These are phyloP conservation scores for Malassezia furfur DNA, from an alignment of 1,284 basidiomycete genomes.

Conservation along the genomic window DNA sequence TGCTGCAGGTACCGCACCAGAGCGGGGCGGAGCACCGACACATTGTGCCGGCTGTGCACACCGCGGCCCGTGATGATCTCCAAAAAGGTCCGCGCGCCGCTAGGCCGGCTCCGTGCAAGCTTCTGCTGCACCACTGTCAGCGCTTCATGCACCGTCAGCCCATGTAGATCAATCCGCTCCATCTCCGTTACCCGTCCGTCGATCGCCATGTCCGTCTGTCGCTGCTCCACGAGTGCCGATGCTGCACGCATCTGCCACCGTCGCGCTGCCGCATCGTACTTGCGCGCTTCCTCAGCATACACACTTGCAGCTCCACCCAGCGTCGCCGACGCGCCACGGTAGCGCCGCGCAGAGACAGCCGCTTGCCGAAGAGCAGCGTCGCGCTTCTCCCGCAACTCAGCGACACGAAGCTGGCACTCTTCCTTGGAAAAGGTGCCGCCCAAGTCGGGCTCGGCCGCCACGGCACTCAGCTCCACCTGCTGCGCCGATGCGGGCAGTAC, in stretches of 20 bases:
- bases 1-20: slow-evolving; percentile 21
- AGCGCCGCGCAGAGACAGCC: slow-evolving; percentile 14
- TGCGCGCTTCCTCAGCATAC: slow-evolving; percentile 47
- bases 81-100: slow-evolving; percentile 25
- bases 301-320: slow-evolving; percentile 20
- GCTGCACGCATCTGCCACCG: slow-evolving; percentile 45
- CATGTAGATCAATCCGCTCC: slow-evolving; percentile 46
- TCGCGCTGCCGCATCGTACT: slow-evolving; percentile 41
- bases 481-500: slow-evolving; percentile 29
- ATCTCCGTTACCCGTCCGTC: neutral
- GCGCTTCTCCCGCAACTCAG: slow-evolving; percentile 40
- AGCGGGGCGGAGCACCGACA: slow-evolving; percentile 45
- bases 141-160: slow-evolving; percentile 46
- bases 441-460: slow-evolving; percentile 16
- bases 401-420: slow-evolving; percentile 26
- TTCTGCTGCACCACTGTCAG: slow-evolving; percentile 43
- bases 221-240: slow-evolving; percentile 41
- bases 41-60: slow-evolving; percentile 42
- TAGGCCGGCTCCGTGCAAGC: slow-evolving; percentile 37
- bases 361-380: slow-evolving; percentile 44
- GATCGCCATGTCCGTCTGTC: slow-evolving; percentile 14
- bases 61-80: slow-evolving; percentile 49
- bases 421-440: slow-evolving; percentile 21
- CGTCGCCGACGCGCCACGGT: neutral
- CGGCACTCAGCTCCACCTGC: slow-evolving; percentile 9